Base-by-base conservation (phyloP, 345 rosid genomes). In the Salix caprea region DNA sequence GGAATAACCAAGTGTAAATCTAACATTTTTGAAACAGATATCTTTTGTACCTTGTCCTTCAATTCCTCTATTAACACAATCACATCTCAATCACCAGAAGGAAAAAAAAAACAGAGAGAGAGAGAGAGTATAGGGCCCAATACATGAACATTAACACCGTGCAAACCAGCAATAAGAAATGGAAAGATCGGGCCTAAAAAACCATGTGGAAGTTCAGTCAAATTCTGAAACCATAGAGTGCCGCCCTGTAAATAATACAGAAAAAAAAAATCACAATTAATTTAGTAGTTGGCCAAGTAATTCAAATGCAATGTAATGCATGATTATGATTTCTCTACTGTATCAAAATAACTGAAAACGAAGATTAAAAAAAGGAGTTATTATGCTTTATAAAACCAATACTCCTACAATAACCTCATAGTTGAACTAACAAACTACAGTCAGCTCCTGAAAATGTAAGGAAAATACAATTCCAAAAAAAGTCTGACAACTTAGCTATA, bases 141-240 rank as follows among this genome's bases (percentile, higher is more conserved):
- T 81, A 95, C 98, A 92, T 93, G 97, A 74, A 91, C 88, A 71
- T 91, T 96, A 58, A 78, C 77, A 80, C 81, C 92, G 85, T 96
- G 98, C 87, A 96, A 85, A 85, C 84, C 83, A 79, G 91, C 94
- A 69, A 93, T 86, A 62, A 93, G 77, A 68, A 92, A 72, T 11
- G 99, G 98, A 76, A 93, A 88, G 72, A 92, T 70, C 73, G 87
- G 78, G 81, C 98, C 93, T 76, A 77, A 83, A 79, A 75, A 82
- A 75, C 94, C 92, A 58, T 86, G 88, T 54, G 98, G 89, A 62
- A 74, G 77, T 83, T 91, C 94, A 70, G 97, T 89, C 90, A 96
- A 88, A 88, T 96, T 86, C 80, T 90, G 90, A 82, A 96, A 96
- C 99, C 99, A 96, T 50, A 93, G 86, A 76, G 91, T 75, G 75